These are phyloP conservation scores for Gaeumannomyces sp. DNA, from an alignment of 2,329 filamentous ascomycete species.

Conservation along the genomic window DNA sequence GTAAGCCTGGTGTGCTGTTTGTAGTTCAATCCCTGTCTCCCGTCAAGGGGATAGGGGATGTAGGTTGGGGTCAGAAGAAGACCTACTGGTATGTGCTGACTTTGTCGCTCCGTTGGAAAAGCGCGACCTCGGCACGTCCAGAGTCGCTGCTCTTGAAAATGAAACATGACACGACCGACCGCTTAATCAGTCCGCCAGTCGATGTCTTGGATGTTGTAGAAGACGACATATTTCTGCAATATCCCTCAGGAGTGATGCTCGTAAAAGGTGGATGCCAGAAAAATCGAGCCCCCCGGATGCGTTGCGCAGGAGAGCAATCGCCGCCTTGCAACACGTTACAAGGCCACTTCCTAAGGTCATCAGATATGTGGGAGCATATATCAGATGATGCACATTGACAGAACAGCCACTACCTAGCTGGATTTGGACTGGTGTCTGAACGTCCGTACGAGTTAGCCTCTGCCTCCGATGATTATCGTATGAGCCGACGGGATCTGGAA, in stretches of 20 bases:
- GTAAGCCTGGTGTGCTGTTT: background rate
- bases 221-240: background rate
- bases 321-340: background rate
- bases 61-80: background rate
- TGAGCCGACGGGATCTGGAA: too few species aligned
- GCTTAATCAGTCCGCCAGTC: slow-evolving; percentile 22
- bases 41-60: background rate
- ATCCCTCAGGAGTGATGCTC: background rate
- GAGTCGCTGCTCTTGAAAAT: slow-evolving; percentile 38
- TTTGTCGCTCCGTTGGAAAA: slow-evolving; percentile 55
- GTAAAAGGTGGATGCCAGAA: background rate
- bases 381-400: background rate
- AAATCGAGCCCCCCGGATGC: background rate
- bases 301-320: background rate
- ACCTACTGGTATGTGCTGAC: slow-evolving; percentile 55
- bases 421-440: background rate
- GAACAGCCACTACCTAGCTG: too few species aligned
- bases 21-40: background rate
- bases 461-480: background rate
- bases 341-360: background rate
- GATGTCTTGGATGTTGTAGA: background rate
- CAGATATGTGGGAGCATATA: too few species aligned
- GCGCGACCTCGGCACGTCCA: slow-evolving; percentile 40
- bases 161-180: slow-evolving; percentile 43
- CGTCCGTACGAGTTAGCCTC: background rate